Evolutionary conservation across 169 alveolate species (phyloP).

Genomic region (Eimeria brunetti): DNA sequence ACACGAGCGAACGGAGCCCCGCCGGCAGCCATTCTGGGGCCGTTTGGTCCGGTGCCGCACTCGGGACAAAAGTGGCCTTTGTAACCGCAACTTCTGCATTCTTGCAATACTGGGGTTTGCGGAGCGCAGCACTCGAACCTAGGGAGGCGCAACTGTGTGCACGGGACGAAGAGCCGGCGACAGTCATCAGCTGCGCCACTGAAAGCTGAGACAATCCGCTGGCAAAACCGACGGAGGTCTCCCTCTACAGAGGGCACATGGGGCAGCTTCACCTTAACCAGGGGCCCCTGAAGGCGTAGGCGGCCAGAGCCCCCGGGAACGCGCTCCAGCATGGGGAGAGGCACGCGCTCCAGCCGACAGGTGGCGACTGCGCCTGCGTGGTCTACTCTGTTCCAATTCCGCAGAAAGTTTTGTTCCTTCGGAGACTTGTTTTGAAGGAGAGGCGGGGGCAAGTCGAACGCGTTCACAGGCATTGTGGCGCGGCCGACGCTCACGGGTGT

Average conservation of each 20-base stretch:
- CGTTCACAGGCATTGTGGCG: conserved; percentile 14
- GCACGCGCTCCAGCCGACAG: conserved; percentile 55
- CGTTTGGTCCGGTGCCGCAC: conserved; percentile 49
- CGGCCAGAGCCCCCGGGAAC: conserved; percentile 36
- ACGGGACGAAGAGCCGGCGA: conserved; percentile 56
- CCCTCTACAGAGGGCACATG: conserved; percentile 58
- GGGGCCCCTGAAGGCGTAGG: conserved; percentile 21
- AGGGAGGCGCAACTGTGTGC: conserved; percentile 45
- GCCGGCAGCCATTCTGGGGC: background rate
- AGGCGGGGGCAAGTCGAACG: conserved; percentile 34
- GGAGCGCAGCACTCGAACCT: conserved; percentile 44
- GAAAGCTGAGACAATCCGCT: conserved; percentile 37
- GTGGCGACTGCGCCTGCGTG: conserved; percentile 73
- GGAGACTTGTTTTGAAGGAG: conserved; percentile 27
- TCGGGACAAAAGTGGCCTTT: conserved; percentile 68
- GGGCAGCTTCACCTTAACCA: conserved; percentile 36
- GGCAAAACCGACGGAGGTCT: conserved; percentile 45
- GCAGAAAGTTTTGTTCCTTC: conserved; percentile 20
- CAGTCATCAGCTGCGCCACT: conserved; percentile 69
- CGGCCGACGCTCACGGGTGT: conserved; percentile 10
- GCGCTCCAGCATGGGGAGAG: conserved; percentile 73
- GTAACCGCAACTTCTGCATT: conserved; percentile 58
- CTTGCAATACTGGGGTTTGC: conserved; percentile 33
- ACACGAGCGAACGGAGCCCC: conserved; percentile 27
- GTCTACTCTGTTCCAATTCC: conserved; percentile 46